These are phyloP conservation scores for Linum lewisii DNA, from an alignment of 345 rosid genomes.

Conservation along the genomic window DNA sequence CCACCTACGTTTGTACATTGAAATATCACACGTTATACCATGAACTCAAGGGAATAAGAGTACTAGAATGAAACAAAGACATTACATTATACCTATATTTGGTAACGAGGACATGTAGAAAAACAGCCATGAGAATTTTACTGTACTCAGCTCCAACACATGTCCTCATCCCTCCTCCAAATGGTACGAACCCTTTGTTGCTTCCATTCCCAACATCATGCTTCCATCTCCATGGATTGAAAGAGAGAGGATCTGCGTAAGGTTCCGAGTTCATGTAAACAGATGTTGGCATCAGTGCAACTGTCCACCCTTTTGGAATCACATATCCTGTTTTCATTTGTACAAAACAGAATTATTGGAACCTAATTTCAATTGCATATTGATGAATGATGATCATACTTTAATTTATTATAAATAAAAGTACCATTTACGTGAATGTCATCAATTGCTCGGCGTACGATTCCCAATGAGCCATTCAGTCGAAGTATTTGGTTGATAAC, in stretches of 20 bases:
- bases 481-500: conserved; percentile 24
- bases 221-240: conserved; percentile 6
- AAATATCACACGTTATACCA: not conserved
- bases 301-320: conserved; percentile 29
- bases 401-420: not conserved
- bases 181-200: conserved; percentile 16
- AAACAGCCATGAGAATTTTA: conserved; percentile 11
- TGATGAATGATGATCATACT: too few species aligned
- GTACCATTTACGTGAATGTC: conserved; percentile 14
- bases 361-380: too few species aligned
- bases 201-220: not conserved
- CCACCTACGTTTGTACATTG: conserved; percentile 17
- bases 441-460: conserved; percentile 20
- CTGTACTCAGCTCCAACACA: conserved; percentile 19
- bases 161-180: conserved; percentile 21
- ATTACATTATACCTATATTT: conserved; percentile 13
- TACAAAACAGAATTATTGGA: too few species aligned
- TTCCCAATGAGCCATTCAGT: conserved; percentile 15
- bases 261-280: conserved; percentile 17
- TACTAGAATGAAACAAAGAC: not conserved
- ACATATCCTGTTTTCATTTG: conserved; percentile 14
- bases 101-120: conserved; percentile 21
- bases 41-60: too few species aligned
- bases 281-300: conserved; percentile 15
- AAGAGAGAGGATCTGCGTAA: conserved; percentile 10